Evolutionary conservation across 2,329 filamentous ascomycete species (phyloP).

Genomic region (Fusarium albidum): DNA sequence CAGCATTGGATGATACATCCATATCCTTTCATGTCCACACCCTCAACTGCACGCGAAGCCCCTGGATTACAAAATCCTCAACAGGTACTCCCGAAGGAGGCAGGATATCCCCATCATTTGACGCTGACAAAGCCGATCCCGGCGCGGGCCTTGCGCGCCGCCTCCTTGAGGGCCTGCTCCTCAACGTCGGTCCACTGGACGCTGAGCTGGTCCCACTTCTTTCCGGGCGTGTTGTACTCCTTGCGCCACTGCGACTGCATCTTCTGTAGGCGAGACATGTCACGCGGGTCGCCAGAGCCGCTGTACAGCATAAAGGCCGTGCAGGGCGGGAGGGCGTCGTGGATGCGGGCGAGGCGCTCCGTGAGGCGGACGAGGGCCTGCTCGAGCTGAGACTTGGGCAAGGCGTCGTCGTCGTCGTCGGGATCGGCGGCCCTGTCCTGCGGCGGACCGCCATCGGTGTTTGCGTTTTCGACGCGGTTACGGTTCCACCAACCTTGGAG

Average conservation of each 20-base stretch:
- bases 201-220: slow-evolving; percentile 72
- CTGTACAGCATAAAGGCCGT: slow-evolving; percentile 72
- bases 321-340: slow-evolving; percentile 68
- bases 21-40: too few relatives aligned
- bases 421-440: slow-evolving; percentile 20
- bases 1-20: too few relatives aligned
- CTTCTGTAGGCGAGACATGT: slow-evolving; percentile 69
- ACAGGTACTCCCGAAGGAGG: too few relatives aligned
- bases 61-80: too few relatives aligned
- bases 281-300: slow-evolving; percentile 72
- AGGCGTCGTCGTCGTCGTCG: slow-evolving; percentile 12
- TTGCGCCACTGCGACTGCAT: slow-evolving; percentile 68
- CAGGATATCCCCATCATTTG: slow-evolving; percentile 62
- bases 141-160: slow-evolving; percentile 64
- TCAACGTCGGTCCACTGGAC: slow-evolving; percentile 74
- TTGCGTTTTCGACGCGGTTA: slow-evolving; percentile 53
- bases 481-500: slow-evolving; percentile 74
- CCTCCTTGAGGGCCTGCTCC: slow-evolving; percentile 68
- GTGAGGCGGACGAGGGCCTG: slow-evolving; percentile 55
- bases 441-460: slow-evolving; percentile 47
- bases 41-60: too few relatives aligned
- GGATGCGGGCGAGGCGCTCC: slow-evolving; percentile 61
- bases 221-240: slow-evolving; percentile 70
- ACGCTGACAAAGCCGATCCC: slow-evolving; percentile 72
- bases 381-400: slow-evolving; percentile 49